Base-by-base conservation (phyloP, 768 basidiomycete genomes). In the Russula lepida region DNA sequence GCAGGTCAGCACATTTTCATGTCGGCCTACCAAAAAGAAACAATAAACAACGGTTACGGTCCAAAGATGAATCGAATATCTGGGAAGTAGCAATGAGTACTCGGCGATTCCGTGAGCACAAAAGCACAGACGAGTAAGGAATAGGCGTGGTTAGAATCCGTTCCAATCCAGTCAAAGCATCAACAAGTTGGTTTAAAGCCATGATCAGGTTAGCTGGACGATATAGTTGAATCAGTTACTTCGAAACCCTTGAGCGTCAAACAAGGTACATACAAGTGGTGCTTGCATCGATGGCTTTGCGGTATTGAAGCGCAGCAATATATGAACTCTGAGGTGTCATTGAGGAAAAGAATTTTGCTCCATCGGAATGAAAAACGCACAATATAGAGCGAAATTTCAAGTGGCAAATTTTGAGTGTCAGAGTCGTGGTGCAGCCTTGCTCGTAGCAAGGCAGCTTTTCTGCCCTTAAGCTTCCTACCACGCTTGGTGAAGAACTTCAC, bases 121-220 rank as follows among this genome's bases (percentile, higher is more conserved):
- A 48, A 3, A 5, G 71, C 79, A 49, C 62, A 44, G 65, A 87
- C 80, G 85, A 88, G 72, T 86, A 88, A 11, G 86, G 88, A 48
- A 89, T 86, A 3, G 87, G 86, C 1, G 86, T 86, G 0, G 86
- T 88, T 5, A 89, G 75, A 63, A 88, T 86, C 44, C 88, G 75
- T 67, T 89, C 87, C 1, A 89, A 74, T 4, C 84, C 84, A 12
- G 86, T 87, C 51, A 89, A 73, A 30, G 81, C 79, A 58, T 88
- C 85, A 4, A 84, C 81, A 23, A 87, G 77, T 61, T 78, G 76
- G 65, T 77, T 80, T 9, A 88, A 69, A 4, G 83, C 69, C 2
- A 62, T 68, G 0, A 84, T 56, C 19, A 88, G 73, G 13, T 69
- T 69, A 65, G 76, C 84, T 85, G 62, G 15, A 60, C 55, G 58